These are phyloP conservation scores for Penicillium frequentans DNA, from an alignment of 2,329 filamentous ascomycete genomes.

Conservation along the genomic window DNA sequence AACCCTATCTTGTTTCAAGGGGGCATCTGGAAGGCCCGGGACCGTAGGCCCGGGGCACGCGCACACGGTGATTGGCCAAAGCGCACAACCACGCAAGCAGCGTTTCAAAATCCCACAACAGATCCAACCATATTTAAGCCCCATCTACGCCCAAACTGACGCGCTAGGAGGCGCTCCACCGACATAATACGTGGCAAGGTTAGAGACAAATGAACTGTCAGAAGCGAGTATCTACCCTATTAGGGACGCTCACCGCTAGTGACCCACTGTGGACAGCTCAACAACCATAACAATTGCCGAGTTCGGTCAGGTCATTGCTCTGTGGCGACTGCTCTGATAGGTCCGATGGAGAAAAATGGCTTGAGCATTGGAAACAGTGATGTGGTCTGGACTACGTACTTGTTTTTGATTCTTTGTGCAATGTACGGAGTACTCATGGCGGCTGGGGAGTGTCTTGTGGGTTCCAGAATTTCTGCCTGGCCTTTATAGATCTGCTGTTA, in stretches of 20 bases:
- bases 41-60: background rate
- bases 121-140: background rate
- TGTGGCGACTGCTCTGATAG: conserved; percentile 12
- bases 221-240: background rate
- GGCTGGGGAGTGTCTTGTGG: background rate
- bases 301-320: conserved; percentile 9
- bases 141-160: conserved; percentile 7
- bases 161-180: conserved; percentile 14
- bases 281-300: conserved; percentile 3
- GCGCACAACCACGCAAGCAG: conserved; percentile 12
- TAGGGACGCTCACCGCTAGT: conserved; percentile 5
- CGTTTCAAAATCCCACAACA: conserved; percentile 19
- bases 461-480: conserved; percentile 3
- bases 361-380: conserved; percentile 7
- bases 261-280: conserved; percentile 11
- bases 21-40: background rate
- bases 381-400: background rate
- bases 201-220: conserved; percentile 18
- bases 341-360: conserved; percentile 1
- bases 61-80: conserved; percentile 15
- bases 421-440: background rate
- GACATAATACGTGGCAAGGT: conserved; percentile 13
- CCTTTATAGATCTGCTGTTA: conserved; percentile 16
- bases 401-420: background rate
- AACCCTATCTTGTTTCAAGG: conserved; percentile 15